Evolutionary conservation across 805 yeast genomes (phyloP).

Genomic region (Ogataea kodamae): DNA sequence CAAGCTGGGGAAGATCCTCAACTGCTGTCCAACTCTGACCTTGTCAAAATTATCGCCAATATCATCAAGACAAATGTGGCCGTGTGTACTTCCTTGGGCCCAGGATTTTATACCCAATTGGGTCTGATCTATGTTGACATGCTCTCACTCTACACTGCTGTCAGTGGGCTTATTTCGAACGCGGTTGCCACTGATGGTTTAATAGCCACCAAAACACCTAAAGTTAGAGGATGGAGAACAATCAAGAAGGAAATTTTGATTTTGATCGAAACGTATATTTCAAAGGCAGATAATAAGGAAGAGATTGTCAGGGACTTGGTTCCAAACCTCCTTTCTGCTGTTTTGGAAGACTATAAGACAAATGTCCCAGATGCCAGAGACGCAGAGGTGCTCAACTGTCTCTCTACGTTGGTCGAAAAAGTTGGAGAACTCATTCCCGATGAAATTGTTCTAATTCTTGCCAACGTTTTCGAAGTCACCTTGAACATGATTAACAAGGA

Average conservation of each 20-base stretch:
- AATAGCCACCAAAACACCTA: conserved; percentile 91
- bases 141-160: conserved; percentile 86
- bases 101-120: conserved; percentile 84
- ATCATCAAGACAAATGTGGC: conserved; percentile 94
- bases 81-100: conserved; percentile 91
- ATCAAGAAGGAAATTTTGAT: conserved; percentile 91
- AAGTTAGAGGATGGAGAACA: conserved; percentile 92
- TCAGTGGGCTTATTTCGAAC: conserved; percentile 77
- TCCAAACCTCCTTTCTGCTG: conserved; percentile 78
- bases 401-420: conserved; percentile 82
- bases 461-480: conserved; percentile 91
- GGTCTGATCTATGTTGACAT: conserved; percentile 83
- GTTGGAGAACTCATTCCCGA: conserved; percentile 87
- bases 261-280: conserved; percentile 81
- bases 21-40: conserved; percentile 69
- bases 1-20: conserved; percentile 83
- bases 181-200: conserved; percentile 77
- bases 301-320: conserved; percentile 80
- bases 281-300: conserved; percentile 81
- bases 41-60: conserved; percentile 89
- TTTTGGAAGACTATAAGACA: conserved; percentile 80
- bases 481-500: conserved; percentile 93
- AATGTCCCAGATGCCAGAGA: conserved; percentile 97
- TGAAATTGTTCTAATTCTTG: conserved; percentile 81
- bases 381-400: conserved; percentile 94